phyloP scores from a whole-genome alignment of 306 rosid species.

The Dalbergia oliveri region DNA sequence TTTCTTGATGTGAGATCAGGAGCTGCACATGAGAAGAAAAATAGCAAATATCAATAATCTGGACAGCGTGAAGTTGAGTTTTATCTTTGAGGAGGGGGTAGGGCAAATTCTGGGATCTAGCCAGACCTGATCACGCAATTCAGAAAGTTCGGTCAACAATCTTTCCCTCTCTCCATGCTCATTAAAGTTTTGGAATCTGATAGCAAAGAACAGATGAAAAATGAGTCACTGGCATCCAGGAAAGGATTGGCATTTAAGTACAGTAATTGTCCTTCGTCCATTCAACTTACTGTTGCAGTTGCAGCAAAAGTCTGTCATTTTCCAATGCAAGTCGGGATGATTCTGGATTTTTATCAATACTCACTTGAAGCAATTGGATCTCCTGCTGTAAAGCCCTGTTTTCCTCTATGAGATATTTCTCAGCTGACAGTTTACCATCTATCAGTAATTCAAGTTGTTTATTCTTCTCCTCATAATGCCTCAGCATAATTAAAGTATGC shows the following conservation, averaged over 20 bases:
- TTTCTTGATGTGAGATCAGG: conserved; percentile 61
- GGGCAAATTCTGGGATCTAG: conserved; percentile 24
- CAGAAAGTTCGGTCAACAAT: conserved; percentile 76
- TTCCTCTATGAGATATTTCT: conserved; percentile 75
- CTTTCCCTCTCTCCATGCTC: conserved; percentile 86
- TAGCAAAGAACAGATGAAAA: conserved; percentile 50
- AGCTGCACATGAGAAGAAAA: conserved; percentile 59
- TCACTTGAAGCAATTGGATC: conserved; percentile 69
- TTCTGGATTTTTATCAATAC: conserved; percentile 65
- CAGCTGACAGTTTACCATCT: conserved; percentile 74
- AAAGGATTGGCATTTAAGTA: conserved; percentile 31
- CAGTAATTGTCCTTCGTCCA: conserved; percentile 15
- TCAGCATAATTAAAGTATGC: conserved; percentile 59
- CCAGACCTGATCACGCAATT: conserved; percentile 80
- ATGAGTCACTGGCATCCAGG: conserved; percentile 46
- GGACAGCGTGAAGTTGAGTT: conserved; percentile 37
- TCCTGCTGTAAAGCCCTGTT: conserved; percentile 73
- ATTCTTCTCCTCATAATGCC: conserved; percentile 74
- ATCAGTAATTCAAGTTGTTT: conserved; percentile 75
- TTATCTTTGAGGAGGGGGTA: conserved; percentile 29
- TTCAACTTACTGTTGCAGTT: conserved; percentile 69
- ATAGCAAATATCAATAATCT: conserved; percentile 45
- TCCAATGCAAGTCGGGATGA: conserved; percentile 61
- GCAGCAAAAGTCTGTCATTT: conserved; percentile 71
- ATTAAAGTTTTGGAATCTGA: conserved; percentile 74